Evolutionary conservation across 73 alveolate genomes (phyloP).

Genomic region (Paramecium caudatum): DNA sequence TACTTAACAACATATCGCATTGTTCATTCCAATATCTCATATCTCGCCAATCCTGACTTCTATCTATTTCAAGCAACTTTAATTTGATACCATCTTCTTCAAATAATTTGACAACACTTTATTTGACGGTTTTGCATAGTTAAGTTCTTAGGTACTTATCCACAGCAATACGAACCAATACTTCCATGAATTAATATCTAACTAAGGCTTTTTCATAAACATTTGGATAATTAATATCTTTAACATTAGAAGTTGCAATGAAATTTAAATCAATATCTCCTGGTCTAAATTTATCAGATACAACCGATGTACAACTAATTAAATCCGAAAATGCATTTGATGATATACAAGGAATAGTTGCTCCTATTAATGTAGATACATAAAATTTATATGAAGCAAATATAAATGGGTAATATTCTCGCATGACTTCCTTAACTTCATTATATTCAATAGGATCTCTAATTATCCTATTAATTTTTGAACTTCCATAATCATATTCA

Average conservation of each 20-base stretch:
- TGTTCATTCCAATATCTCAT: conserved; percentile 78
- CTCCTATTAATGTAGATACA: conserved; percentile 27
- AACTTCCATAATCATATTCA: conserved; percentile 85
- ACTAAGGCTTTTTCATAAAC: conserved; percentile 77
- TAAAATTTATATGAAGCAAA: conserved; percentile 35
- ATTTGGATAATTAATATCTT: conserved; percentile 47
- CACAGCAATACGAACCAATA: conserved; percentile 77
- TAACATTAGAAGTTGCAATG: conserved; percentile 66
- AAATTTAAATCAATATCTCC: conserved; percentile 77
- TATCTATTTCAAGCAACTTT: conserved; percentile 33
- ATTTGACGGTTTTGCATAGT: conserved; percentile 28
- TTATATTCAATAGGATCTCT: conserved; percentile 62
- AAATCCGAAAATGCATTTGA: conserved; percentile 69
- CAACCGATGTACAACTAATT: conserved; percentile 14
- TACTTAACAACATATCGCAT: conserved; percentile 70
- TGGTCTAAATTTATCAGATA: conserved; percentile 59
- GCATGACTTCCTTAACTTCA: conserved; percentile 65
- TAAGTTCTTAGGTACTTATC: conserved; percentile 76
- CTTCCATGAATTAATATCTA: conserved; percentile 78
- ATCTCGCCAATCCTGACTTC: conserved; percentile 72
- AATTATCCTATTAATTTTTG: conserved; percentile 76
- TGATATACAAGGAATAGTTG: conserved; percentile 67
- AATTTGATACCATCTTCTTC: conserved; percentile 45
- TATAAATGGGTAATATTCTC: conserved; percentile 62
- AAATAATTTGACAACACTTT: conserved; percentile 24